Evolutionary conservation across 306 rosid genomes (phyloP).

Genomic region (Vigna mungo): DNA sequence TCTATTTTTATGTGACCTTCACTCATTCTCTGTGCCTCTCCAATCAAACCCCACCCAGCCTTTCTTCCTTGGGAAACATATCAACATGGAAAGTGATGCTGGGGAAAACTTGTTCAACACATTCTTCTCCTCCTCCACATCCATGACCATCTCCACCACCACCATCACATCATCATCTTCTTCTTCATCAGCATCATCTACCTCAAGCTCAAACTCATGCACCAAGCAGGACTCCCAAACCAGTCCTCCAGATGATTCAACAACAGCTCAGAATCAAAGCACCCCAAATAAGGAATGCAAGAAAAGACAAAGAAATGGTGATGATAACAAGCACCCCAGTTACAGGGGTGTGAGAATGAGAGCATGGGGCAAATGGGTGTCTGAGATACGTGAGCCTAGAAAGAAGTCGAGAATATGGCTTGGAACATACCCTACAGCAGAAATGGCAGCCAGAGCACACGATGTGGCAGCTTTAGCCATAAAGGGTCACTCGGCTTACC

Average conservation of each 20-base stretch:
- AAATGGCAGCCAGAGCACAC: conserved; percentile 97
- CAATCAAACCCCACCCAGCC: conserved; percentile 1
- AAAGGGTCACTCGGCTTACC: conserved; percentile 80
- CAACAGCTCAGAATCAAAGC: conserved; percentile 22
- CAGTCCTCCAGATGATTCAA: conserved; percentile 26
- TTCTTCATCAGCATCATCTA: conserved; percentile 17
- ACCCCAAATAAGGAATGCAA: conserved; percentile 47
- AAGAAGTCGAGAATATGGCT: conserved; percentile 96
- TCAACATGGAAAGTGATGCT: conserved; percentile 71
- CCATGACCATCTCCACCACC: not conserved
- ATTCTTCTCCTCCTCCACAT: conserved; percentile 9
- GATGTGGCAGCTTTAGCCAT: conserved; percentile 91
- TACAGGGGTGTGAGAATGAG: conserved; percentile 90
- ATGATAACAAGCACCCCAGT: conserved; percentile 58
- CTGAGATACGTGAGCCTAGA: conserved; percentile 90
- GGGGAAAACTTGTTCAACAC: conserved; percentile 46
- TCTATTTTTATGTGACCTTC: conserved; percentile 48
- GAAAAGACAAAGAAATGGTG: conserved; percentile 53
- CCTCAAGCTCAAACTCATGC: conserved; percentile 40
- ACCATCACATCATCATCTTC: conserved; percentile 5
- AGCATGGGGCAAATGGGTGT: conserved; percentile 91
- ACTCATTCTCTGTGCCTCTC: conserved; percentile 52
- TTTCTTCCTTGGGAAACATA: conserved; percentile 46
- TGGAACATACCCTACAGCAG: conserved; percentile 83
- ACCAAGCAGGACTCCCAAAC: conserved; percentile 33